A percentile compares a stretch with the other conserved stretches of the same genome.
Conservation (phyloP, 2,329 filamentous ascomycete species). For the Grosmannia clavigera region DNA sequence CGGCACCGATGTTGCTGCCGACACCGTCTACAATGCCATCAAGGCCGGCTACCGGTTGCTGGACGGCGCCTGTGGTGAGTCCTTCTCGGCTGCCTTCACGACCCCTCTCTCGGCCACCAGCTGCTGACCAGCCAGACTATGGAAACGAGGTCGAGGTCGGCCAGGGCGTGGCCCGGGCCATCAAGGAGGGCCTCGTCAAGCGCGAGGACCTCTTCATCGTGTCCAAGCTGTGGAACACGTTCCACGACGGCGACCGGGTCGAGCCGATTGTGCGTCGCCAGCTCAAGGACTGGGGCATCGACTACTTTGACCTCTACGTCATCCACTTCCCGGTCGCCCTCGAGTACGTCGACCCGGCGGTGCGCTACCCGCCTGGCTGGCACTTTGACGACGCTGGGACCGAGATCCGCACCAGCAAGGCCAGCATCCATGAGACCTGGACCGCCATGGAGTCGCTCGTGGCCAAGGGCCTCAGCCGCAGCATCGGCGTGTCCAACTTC, state of each 20-base stretch:
- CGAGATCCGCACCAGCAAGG: conserved; percentile 52
- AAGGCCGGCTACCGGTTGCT: conserved; percentile 49
- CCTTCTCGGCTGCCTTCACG: neutral
- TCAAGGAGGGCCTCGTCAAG: conserved; percentile 69
- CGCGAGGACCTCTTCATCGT: conserved; percentile 84
- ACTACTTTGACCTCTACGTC: conserved; percentile 84
- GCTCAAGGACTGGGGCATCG: conserved; percentile 69
- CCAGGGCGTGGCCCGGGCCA: conserved; percentile 64
- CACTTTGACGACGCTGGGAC: conserved; percentile 45
- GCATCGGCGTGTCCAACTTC: conserved; percentile 78
- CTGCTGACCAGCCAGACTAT: conserved; percentile 45
- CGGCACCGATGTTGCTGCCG: conserved; percentile 57
- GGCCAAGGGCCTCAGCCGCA: conserved; percentile 52
- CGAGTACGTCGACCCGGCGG: conserved; percentile 69
- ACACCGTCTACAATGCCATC: conserved; percentile 66
- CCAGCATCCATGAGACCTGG: conserved; percentile 73
- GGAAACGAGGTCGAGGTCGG: conserved; percentile 72
- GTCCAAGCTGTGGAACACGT: conserved; percentile 87
- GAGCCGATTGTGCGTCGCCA: conserved; percentile 65
- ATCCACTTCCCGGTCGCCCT: conserved; percentile 83
- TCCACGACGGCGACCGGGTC: conserved; percentile 70
- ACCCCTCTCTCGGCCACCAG: neutral
- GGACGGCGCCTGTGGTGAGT: conserved; percentile 47
- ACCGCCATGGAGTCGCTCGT: conserved; percentile 66
- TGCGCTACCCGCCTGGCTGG: conserved; percentile 73